Evolutionary conservation across 2,329 filamentous ascomycete species (phyloP).

Genomic region (Neopestalotiopsis sp.): DNA sequence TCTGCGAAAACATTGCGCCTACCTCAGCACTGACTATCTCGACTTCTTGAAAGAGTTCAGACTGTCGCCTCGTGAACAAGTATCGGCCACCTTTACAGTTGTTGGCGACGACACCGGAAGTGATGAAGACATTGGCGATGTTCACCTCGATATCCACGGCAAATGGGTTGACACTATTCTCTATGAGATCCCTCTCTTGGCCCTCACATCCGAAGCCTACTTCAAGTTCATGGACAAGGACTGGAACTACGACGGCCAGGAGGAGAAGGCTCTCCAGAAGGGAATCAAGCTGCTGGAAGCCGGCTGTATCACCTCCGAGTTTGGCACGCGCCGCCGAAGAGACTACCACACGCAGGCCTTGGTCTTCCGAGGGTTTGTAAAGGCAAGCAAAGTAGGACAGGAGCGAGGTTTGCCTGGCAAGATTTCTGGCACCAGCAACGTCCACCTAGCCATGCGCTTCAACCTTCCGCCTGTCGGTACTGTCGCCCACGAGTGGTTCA

Average conservation of each 20-base stretch:
- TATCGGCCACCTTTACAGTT: conserved; percentile 70
- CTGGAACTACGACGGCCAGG: conserved; percentile 87
- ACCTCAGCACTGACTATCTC: conserved; percentile 79
- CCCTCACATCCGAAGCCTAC: conserved; percentile 92
- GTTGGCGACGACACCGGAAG: conserved; percentile 61
- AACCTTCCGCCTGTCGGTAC: conserved; percentile 85
- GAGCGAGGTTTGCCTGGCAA: conserved; percentile 71
- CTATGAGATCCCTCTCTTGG: conserved; percentile 94
- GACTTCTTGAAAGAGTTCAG: conserved; percentile 81
- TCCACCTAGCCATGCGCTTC: conserved; percentile 95
- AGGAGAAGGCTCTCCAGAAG: conserved; percentile 84
- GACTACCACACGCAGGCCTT: conserved; percentile 96
- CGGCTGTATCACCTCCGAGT: conserved; percentile 91
- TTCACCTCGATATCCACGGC: conserved; percentile 79
- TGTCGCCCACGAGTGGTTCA: conserved; percentile 97
- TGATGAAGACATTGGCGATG: conserved; percentile 72
- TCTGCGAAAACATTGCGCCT: conserved; percentile 78
- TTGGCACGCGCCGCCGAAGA: conserved; percentile 85
- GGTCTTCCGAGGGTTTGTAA: conserved; percentile 84
- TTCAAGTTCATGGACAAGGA: conserved; percentile 96
- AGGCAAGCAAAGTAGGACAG: conserved; percentile 74
- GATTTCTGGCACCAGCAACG: conserved; percentile 90
- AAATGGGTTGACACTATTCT: conserved; percentile 94
- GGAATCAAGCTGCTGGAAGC: conserved; percentile 77
- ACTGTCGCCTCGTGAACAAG: conserved; percentile 80